Percentiles rank a stretch among this genome's conserved stretches.
phyloP scores from a whole-genome alignment of 805 yeast genomes.

The Lachancea fermentati region DNA sequence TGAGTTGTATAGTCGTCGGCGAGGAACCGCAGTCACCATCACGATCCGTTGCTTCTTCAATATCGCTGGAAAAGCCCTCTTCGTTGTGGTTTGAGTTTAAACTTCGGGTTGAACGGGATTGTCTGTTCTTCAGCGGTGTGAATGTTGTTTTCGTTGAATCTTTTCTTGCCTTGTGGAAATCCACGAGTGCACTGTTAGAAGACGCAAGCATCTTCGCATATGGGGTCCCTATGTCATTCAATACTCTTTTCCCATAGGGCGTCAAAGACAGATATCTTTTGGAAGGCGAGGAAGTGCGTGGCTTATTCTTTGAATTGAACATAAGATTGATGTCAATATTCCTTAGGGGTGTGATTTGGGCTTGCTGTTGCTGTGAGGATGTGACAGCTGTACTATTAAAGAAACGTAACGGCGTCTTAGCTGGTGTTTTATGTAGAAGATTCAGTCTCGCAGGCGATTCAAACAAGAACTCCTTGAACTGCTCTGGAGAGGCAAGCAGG shows the following conservation, averaged over 20 bases:
- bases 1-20: slow-evolving; percentile 33
- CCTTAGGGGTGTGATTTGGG: slow-evolving; percentile 24
- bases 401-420: slow-evolving; percentile 32
- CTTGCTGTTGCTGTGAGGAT: slow-evolving; percentile 1
- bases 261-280: slow-evolving; percentile 27
- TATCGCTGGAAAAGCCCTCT: background rate
- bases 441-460: slow-evolving; percentile 32
- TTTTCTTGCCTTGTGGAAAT: slow-evolving; percentile 31
- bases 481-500: slow-evolving; percentile 32
- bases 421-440: slow-evolving; percentile 31
- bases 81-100: background rate
- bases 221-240: slow-evolving; percentile 31
- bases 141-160: slow-evolving; percentile 12
- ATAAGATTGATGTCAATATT: slow-evolving; percentile 30
- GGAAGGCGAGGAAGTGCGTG: slow-evolving; percentile 27
- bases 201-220: slow-evolving; percentile 21
- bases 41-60: slow-evolving; percentile 10
- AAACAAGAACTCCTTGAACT: slow-evolving; percentile 30
- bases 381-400: slow-evolving; percentile 16
- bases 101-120: background rate
- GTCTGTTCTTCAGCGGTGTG: background rate
- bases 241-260: slow-evolving; percentile 30
- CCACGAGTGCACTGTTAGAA: slow-evolving; percentile 30
- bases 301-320: slow-evolving; percentile 24
- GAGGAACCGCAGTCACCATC: slow-evolving; percentile 29